phyloP scores from a whole-genome alignment of 2,329 filamentous ascomycete species.

The Penicillium sp. region DNA sequence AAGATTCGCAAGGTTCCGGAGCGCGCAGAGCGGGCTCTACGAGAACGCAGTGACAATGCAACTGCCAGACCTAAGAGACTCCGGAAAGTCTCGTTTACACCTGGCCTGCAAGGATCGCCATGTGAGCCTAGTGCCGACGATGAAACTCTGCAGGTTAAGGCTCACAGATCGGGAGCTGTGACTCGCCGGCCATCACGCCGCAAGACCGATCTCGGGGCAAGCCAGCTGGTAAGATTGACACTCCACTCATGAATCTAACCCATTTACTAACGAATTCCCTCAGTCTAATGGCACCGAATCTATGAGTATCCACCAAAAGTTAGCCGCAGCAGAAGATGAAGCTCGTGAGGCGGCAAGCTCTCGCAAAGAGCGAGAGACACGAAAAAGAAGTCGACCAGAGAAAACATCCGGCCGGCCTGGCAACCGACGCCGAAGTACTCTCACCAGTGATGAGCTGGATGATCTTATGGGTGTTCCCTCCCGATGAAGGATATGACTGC shows the following conservation, averaged over 20 bases:
- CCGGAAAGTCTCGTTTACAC: slow-evolving; percentile 41
- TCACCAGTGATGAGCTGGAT: slow-evolving; percentile 47
- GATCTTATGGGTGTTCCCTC: slow-evolving; percentile 37
- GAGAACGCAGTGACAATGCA: slow-evolving; percentile 39
- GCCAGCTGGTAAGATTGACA: slow-evolving; percentile 30
- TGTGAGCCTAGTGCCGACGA: slow-evolving; percentile 28
- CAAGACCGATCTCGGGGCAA: slow-evolving; percentile 27
- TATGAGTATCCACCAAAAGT: slow-evolving; percentile 43
- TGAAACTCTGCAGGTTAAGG: slow-evolving; percentile 36
- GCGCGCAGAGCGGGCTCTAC: slow-evolving; percentile 31
- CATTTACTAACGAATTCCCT: slow-evolving; percentile 7
- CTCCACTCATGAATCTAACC: neutral
- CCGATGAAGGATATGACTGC: slow-evolving; percentile 15
- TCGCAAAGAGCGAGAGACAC: slow-evolving; percentile 34
- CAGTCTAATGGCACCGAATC: slow-evolving; percentile 19
- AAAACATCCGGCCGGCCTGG: slow-evolving; percentile 28
- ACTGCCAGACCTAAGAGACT: slow-evolving; percentile 26
- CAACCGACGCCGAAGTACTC: slow-evolving; percentile 43
- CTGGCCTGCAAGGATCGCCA: slow-evolving; percentile 31
- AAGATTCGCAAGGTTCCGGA: slow-evolving; percentile 25
- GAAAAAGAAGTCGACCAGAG: slow-evolving; percentile 35
- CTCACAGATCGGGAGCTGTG: slow-evolving; percentile 31
- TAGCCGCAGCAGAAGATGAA: slow-evolving; percentile 45
- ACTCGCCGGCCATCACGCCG: slow-evolving; percentile 29
- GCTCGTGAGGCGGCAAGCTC: slow-evolving; percentile 40